These are phyloP conservation scores for Colletotrichum brevisporum DNA, from an alignment of 2,329 filamentous ascomycete species.

Conservation along the genomic window DNA sequence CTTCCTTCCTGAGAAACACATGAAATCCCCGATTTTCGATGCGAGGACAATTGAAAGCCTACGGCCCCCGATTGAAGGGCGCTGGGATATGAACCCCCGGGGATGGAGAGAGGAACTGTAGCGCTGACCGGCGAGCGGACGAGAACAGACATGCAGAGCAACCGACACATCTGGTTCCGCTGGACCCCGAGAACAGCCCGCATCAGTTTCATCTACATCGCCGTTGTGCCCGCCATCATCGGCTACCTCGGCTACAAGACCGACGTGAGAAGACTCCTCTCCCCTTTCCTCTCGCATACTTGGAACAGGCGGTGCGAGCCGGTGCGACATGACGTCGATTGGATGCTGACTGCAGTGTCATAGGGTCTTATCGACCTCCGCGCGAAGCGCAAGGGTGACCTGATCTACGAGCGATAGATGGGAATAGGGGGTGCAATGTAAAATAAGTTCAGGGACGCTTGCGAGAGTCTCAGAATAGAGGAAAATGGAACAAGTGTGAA, in stretches of 20 bases:
- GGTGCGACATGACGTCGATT: too few relatives aligned
- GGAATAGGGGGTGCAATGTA: slow-evolving; percentile 51
- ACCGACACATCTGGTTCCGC: slow-evolving; percentile 94
- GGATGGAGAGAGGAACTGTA: background rate
- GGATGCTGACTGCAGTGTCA: slow-evolving; percentile 37
- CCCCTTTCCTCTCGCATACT: too few relatives aligned
- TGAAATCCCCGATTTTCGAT: background rate
- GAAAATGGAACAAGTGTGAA: slow-evolving; percentile 23
- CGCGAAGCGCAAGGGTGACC: slow-evolving; percentile 90
- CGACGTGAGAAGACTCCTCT: slow-evolving; percentile 75
- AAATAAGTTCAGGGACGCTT: slow-evolving; percentile 52
- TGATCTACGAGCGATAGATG: slow-evolving; percentile 81
- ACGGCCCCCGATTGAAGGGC: background rate
- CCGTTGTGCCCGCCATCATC: slow-evolving; percentile 79
- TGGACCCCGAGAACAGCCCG: slow-evolving; percentile 89
- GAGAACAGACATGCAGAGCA: slow-evolving; percentile 80
- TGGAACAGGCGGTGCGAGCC: background rate
- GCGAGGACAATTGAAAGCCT: background rate
- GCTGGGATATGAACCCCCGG: background rate
- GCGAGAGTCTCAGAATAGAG: slow-evolving; percentile 1
- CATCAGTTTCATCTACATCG: slow-evolving; percentile 83
- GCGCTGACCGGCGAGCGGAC: slow-evolving; percentile 42
- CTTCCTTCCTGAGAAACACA: background rate
- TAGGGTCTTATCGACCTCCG: slow-evolving; percentile 90
- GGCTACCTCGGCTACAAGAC: slow-evolving; percentile 82